These are phyloP conservation scores for Mycena belliarum DNA, from an alignment of 768 basidiomycete genomes.

Conservation along the genomic window DNA sequence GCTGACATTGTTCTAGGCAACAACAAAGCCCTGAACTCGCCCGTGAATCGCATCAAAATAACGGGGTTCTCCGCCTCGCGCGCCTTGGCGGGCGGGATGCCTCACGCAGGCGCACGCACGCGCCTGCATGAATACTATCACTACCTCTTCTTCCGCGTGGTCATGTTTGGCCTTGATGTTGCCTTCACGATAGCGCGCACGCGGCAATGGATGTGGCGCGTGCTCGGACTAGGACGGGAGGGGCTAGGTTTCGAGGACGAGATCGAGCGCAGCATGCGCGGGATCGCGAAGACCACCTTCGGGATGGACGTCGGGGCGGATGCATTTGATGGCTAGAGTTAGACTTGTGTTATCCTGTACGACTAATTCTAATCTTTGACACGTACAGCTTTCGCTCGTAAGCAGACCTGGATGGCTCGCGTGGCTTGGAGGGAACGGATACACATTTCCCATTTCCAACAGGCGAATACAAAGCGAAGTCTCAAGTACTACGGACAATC, in stretches of 20 bases:
- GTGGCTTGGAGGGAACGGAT: too few relatives aligned
- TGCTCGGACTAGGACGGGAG: slow-evolving; percentile 40
- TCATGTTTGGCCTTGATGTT: slow-evolving; percentile 71
- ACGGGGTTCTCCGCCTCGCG: slow-evolving; percentile 81
- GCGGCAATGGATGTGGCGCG: slow-evolving; percentile 46
- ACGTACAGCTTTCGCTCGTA: too few relatives aligned
- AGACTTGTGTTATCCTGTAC: neutral
- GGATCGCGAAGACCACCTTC: slow-evolving; percentile 75
- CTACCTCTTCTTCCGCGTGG: slow-evolving; percentile 60
- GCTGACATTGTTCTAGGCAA: slow-evolving; percentile 49
- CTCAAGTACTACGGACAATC: too few relatives aligned
- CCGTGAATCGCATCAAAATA: slow-evolving; percentile 89
- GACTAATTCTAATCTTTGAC: too few relatives aligned
- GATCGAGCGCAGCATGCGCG: slow-evolving; percentile 72
- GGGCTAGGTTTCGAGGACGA: slow-evolving; percentile 76
- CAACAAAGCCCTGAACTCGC: slow-evolving; percentile 82
- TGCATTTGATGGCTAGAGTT: slow-evolving; percentile 50
- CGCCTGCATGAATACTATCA: slow-evolving; percentile 56
- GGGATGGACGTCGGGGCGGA: slow-evolving; percentile 70
- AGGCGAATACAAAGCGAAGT: too few relatives aligned
- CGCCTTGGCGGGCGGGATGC: slow-evolving; percentile 50
- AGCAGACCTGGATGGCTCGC: too few relatives aligned
- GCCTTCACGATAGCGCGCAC: slow-evolving; percentile 66
- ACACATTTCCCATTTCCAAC: too few relatives aligned
- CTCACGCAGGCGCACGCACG: slow-evolving; percentile 39